These are phyloP conservation scores for Pontederia paniculata DNA, from an alignment of 176 grass and related monocot genomes.

Conservation along the genomic window DNA sequence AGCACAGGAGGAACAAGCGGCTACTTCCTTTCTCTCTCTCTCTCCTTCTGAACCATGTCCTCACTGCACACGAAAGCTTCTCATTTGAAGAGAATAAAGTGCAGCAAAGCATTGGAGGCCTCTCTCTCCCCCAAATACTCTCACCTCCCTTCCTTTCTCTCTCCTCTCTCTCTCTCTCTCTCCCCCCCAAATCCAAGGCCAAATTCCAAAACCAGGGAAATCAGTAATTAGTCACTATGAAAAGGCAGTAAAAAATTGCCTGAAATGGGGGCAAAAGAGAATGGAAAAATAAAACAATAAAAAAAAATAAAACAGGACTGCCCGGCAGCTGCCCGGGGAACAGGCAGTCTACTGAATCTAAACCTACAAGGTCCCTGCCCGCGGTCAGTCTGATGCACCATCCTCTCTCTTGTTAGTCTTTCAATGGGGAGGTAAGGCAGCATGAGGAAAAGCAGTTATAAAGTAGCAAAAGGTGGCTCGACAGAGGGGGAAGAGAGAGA, in stretches of 20 bases:
- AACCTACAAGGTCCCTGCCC: neutral
- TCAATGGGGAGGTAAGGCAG: too few relatives aligned
- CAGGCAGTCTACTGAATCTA: neutral
- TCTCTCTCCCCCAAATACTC: conserved; percentile 7
- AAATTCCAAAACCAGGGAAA: neutral
- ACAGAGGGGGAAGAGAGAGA: too few relatives aligned
- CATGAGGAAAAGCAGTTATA: too few relatives aligned
- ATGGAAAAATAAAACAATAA: neutral
- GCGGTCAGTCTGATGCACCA: conserved; percentile 2
- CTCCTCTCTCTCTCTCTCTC: conserved; percentile 11
- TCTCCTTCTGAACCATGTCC: conserved; percentile 3
- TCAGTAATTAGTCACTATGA: neutral
- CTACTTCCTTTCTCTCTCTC: neutral
- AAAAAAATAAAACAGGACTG: neutral
- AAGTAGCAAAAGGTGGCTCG: too few relatives aligned
- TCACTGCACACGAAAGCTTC: conserved; percentile 20
- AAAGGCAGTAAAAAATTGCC: neutral
- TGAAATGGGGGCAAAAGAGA: neutral
- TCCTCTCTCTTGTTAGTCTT: too few relatives aligned
- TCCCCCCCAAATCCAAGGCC: conserved; percentile 45
- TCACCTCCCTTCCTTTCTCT: conserved; percentile 23
- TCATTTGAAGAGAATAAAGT: conserved; percentile 56
- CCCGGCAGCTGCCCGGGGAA: neutral
- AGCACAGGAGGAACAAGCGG: neutral
- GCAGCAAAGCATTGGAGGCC: conserved; percentile 14